phyloP scores from a whole-genome alignment of 164 flowering plant genomes.

The Umbellularia californica region DNA sequence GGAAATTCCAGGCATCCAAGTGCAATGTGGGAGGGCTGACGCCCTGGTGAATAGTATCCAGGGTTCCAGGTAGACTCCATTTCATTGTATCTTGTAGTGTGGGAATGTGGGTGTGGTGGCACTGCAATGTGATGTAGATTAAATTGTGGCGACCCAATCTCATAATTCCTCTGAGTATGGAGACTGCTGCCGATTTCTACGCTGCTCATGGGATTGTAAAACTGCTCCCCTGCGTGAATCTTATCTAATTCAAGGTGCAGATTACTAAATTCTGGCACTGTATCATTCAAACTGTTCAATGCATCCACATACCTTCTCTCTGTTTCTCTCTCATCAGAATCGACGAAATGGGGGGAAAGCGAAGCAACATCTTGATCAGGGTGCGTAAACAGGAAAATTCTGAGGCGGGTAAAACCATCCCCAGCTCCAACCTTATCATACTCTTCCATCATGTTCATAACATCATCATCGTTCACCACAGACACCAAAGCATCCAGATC shows the following conservation, averaged over 20 bases:
- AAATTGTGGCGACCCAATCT: slow-evolving; percentile 34
- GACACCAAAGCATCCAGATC: slow-evolving; percentile 98
- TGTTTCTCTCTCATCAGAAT: slow-evolving; percentile 76
- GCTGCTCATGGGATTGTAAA: slow-evolving; percentile 29
- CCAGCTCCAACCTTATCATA: slow-evolving; percentile 84
- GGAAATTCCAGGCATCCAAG: slow-evolving; percentile 56
- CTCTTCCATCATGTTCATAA: slow-evolving; percentile 96
- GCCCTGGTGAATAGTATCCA: slow-evolving; percentile 81
- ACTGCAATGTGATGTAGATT: slow-evolving; percentile 49
- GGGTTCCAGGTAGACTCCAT: slow-evolving; percentile 91
- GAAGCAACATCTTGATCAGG: slow-evolving; percentile 46
- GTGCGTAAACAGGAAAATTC: slow-evolving; percentile 75
- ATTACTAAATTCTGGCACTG: too few species aligned
- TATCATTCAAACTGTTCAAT: slow-evolving; percentile 49
- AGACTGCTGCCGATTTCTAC: slow-evolving; percentile 38
- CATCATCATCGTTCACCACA: slow-evolving; percentile 95
- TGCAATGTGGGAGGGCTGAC: slow-evolving; percentile 51
- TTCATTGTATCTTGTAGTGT: slow-evolving; percentile 55
- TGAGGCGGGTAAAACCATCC: slow-evolving; percentile 76
- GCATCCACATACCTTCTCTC: slow-evolving; percentile 97
- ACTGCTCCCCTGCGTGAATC: slow-evolving; percentile 39
- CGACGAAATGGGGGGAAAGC: slow-evolving; percentile 38
- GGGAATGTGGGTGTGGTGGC: slow-evolving; percentile 29
- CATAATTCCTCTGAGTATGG: slow-evolving; percentile 49
- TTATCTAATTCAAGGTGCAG: slow-evolving; percentile 5